These are phyloP conservation scores for Rehmannia glutinosa DNA, from an alignment of 257 asterid genomes.

Conservation along the genomic window DNA sequence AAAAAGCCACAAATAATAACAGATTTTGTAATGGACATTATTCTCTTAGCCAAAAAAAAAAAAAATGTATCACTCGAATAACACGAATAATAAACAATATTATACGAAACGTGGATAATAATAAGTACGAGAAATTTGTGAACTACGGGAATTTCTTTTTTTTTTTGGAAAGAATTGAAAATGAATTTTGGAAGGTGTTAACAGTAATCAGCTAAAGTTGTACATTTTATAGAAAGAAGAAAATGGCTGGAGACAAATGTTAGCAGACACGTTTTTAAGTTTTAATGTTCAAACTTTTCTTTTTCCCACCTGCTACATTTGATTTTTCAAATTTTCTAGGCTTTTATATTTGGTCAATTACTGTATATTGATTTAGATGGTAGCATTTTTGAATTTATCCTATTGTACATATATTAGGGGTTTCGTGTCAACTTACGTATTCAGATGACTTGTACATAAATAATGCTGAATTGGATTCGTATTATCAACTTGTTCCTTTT, in stretches of 20 bases:
- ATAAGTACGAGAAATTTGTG: no score
- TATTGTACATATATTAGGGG: not conserved
- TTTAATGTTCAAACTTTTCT: not conserved
- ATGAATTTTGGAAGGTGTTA: constrained; percentile 1
- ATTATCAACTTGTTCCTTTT: not conserved
- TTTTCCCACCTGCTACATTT: constrained; percentile 7
- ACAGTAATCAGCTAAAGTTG: not conserved
- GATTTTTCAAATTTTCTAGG: constrained; percentile 17
- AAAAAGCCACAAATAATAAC: not conserved
- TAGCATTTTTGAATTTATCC: not conserved
- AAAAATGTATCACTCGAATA: no score
- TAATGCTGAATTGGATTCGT: constrained; percentile 10
- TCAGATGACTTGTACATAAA: not conserved
- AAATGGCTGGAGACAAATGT: no score
- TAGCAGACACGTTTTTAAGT: constrained; percentile 36
- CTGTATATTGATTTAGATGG: not conserved
- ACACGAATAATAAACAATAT: no score
- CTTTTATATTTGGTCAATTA: not conserved
- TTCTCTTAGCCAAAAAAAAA: not conserved
- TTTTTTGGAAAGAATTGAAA: not conserved
- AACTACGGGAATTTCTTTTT: not conserved
- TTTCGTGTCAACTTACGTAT: not conserved
- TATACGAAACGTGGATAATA: no score
- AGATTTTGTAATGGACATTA: constrained; percentile 26
- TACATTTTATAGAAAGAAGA: constrained; percentile 18